A percentile compares a stretch with the other conserved stretches of the same genome.
Conservation (phyloP, 257 asterid species). For the Henckelia pumila region DNA sequence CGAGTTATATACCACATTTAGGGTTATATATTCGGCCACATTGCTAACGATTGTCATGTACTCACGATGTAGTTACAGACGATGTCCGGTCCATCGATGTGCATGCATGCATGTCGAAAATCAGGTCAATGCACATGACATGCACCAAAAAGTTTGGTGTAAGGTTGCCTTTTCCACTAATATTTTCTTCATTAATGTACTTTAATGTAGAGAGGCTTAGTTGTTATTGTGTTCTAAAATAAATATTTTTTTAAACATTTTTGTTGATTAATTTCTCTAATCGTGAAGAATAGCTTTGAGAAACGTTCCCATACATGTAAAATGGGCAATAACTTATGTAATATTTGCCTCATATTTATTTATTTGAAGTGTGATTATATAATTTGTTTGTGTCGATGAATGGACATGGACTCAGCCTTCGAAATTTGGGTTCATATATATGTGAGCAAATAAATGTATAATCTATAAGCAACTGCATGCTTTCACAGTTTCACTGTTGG, state of each 20-base stretch:
- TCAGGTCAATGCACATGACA: background rate
- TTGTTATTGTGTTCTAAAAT: background rate
- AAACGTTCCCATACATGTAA: background rate
- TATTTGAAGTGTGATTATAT: no score
- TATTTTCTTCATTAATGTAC: background rate
- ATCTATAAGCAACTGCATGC: no score
- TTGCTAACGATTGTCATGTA: background rate
- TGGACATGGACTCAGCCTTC: no score
- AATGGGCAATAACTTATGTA: background rate
- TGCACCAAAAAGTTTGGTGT: background rate
- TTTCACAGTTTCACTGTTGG: no score
- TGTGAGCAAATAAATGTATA: no score
- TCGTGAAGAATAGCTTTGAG: background rate
- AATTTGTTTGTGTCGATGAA: no score
- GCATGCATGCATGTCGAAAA: background rate
- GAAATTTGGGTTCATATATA: no score
- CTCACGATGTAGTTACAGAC: background rate
- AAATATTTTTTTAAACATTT: no score
- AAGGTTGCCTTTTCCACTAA: background rate
- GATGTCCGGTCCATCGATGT: background rate
- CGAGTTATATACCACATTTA: background rate
- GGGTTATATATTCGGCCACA: background rate
- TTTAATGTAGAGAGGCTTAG: background rate
- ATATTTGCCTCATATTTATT: background rate
- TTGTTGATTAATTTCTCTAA: background rate